These are phyloP conservation scores for Gossypium raimondii DNA, from an alignment of 345 rosid species.

Conservation along the genomic window DNA sequence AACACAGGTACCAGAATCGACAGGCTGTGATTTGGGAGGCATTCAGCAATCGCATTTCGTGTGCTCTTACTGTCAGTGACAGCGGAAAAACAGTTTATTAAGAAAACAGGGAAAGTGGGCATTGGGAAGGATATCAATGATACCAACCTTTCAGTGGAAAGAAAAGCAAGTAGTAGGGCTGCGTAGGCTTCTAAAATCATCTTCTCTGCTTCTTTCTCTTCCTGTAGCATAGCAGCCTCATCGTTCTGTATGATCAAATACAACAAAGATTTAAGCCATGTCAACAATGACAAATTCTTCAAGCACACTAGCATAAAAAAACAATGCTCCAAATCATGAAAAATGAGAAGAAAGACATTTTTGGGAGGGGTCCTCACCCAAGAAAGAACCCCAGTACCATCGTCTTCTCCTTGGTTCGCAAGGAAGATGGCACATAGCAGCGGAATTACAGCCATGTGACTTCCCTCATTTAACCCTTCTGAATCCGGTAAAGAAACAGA, in stretches of 20 bases:
- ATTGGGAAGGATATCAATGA: background rate
- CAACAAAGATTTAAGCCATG: slow-evolving; percentile 4
- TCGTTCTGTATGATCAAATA: slow-evolving; percentile 45
- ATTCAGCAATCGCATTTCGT: slow-evolving; percentile 65
- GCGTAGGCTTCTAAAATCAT: slow-evolving; percentile 97
- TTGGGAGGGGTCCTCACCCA: slow-evolving; percentile 48
- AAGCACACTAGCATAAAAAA: background rate
- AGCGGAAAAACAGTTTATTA: slow-evolving; percentile 16
- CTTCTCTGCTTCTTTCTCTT: slow-evolving; percentile 97
- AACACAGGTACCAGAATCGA: slow-evolving; percentile 77
- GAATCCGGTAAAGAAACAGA: slow-evolving; percentile 50
- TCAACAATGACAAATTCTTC: background rate
- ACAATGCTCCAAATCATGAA: background rate
- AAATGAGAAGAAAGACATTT: background rate
- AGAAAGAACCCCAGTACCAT: slow-evolving; percentile 44
- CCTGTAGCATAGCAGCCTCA: slow-evolving; percentile 72
- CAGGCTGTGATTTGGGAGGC: slow-evolving; percentile 67
- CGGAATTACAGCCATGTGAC: slow-evolving; percentile 56
- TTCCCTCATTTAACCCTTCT: slow-evolving; percentile 45
- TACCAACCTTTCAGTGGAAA: slow-evolving; percentile 85
- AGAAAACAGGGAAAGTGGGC: background rate
- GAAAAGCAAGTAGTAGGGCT: slow-evolving; percentile 92
- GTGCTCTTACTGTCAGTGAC: slow-evolving; percentile 55
- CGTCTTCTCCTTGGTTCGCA: slow-evolving; percentile 63
- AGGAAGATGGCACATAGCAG: slow-evolving; percentile 82